A percentile compares a stretch with the other conserved stretches of the same genome.
phyloP scores from a whole-genome alignment of 441 rosid species.

The Aleurites moluccanus region DNA sequence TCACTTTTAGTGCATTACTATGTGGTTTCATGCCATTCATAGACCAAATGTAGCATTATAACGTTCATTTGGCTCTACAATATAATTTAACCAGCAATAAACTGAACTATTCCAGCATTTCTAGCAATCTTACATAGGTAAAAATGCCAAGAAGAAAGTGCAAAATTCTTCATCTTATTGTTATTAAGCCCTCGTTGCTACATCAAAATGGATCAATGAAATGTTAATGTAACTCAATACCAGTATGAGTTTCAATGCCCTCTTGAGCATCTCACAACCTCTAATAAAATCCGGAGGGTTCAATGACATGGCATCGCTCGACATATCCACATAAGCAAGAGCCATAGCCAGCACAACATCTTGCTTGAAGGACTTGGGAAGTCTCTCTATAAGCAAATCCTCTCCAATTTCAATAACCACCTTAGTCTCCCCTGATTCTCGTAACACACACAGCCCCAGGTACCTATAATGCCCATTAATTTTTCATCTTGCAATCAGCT shows the following conservation, averaged over 20 bases:
- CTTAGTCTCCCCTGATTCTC: conserved; percentile 84
- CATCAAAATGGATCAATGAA: neutral
- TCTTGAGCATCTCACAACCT: conserved; percentile 83
- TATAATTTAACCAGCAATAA: neutral
- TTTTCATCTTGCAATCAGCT: neutral
- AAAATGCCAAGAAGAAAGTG: neutral
- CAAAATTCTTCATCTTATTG: neutral
- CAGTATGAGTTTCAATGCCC: conserved; percentile 92
- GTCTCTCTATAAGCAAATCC: conserved; percentile 69
- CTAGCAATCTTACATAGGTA: neutral
- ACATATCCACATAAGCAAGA: conserved; percentile 78
- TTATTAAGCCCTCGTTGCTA: neutral
- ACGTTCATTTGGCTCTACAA: neutral
- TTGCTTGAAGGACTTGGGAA: conserved; percentile 91
- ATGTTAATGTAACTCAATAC: conserved; percentile 27
- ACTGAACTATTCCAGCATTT: neutral
- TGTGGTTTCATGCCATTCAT: neutral
- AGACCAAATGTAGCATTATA: neutral
- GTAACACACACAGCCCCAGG: conserved; percentile 91
- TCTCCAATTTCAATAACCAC: conserved; percentile 69
- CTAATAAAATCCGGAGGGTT: conserved; percentile 74
- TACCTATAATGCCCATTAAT: conserved; percentile 40
- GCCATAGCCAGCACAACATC: conserved; percentile 85
- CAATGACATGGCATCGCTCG: conserved; percentile 87
- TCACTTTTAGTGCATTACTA: neutral